These are phyloP conservation scores for Phytopythium chamaehyphon DNA, from an alignment of 352 stramenopile species.

Conservation along the genomic window DNA sequence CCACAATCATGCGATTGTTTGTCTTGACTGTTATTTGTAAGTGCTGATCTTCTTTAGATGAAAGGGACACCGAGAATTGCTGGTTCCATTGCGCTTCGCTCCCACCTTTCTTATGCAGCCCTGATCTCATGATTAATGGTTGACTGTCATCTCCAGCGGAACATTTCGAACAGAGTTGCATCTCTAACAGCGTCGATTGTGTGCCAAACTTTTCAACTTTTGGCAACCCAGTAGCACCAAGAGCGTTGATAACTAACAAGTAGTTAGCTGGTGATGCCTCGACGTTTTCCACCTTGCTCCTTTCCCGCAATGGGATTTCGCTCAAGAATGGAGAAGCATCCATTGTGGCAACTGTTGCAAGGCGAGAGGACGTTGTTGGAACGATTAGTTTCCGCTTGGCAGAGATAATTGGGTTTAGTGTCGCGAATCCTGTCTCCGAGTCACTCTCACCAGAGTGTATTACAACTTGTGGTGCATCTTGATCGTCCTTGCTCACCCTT, in stretches of 20 bases:
- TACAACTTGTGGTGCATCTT: conserved; percentile 43
- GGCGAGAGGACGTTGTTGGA: conserved; percentile 14
- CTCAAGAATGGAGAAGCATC: conserved; percentile 14
- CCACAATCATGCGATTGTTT: conserved; percentile 60
- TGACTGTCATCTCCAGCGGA: conserved; percentile 11
- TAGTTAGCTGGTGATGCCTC: neutral
- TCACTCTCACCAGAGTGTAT: conserved; percentile 75
- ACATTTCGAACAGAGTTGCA: conserved; percentile 25
- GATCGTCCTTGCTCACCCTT: conserved; percentile 1
- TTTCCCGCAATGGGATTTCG: neutral
- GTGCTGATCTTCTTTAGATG: conserved; percentile 45
- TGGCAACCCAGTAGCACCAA: conserved; percentile 46
- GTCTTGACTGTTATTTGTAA: conserved; percentile 60
- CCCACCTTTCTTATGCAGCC: conserved; percentile 75
- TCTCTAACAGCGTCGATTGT: conserved; percentile 66
- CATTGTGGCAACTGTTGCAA: conserved; percentile 1
- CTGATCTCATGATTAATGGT: conserved; percentile 42
- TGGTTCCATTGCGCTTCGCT: conserved; percentile 84
- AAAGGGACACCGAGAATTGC: conserved; percentile 55
- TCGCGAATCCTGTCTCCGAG: conserved; percentile 52
- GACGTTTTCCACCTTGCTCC: conserved; percentile 5
- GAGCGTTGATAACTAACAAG: conserved; percentile 50
- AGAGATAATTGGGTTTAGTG: conserved; percentile 59
- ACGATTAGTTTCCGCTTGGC: conserved; percentile 3
- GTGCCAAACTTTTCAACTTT: conserved; percentile 80